phyloP scores from a whole-genome alignment of 495 filamentous ascomycete genomes.

The Talaromyces trachyspermus region DNA sequence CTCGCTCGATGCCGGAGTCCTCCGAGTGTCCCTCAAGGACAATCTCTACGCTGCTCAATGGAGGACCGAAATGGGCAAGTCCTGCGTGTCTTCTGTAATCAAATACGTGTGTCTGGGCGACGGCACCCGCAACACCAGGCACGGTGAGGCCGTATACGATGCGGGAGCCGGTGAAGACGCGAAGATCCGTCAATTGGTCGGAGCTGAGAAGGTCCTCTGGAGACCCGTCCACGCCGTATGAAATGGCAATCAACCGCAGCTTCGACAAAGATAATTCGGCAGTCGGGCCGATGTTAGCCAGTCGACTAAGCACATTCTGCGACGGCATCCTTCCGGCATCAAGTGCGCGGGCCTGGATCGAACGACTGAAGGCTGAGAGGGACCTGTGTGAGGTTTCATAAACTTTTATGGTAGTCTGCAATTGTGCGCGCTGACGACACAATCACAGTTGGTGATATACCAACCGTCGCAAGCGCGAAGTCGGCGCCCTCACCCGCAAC shows the following conservation, averaged over 20 bases:
- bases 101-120: slow-evolving; percentile 74
- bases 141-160: slow-evolving; percentile 82
- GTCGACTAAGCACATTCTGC: slow-evolving; percentile 32
- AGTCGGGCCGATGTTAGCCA: slow-evolving; percentile 50
- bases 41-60: slow-evolving; percentile 72
- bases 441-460: slow-evolving; percentile 74
- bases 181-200: slow-evolving; percentile 64
- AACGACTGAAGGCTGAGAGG: slow-evolving; percentile 55
- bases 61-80: slow-evolving; percentile 72
- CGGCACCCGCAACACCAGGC: slow-evolving; percentile 73
- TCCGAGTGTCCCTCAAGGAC: slow-evolving; percentile 53
- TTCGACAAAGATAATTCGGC: slow-evolving; percentile 62
- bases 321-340: slow-evolving; percentile 59
- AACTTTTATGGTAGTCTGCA: slow-evolving; percentile 54
- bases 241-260: slow-evolving; percentile 50
- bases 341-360: slow-evolving; percentile 59
- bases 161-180: slow-evolving; percentile 70
- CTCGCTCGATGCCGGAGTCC: slow-evolving; percentile 45
- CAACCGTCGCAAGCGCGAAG: slow-evolving; percentile 60
- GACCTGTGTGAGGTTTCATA: slow-evolving; percentile 40
- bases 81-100: slow-evolving; percentile 65
- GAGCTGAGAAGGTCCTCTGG: slow-evolving; percentile 46
- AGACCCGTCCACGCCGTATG: slow-evolving; percentile 29
- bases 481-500: slow-evolving; percentile 66
- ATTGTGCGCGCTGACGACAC: slow-evolving; percentile 72